Evolutionary conservation across 2,329 filamentous ascomycete species (phyloP), one percentile per base, ranked within the genome.

Genomic region (Rhynchosporium graminicola): DNA sequence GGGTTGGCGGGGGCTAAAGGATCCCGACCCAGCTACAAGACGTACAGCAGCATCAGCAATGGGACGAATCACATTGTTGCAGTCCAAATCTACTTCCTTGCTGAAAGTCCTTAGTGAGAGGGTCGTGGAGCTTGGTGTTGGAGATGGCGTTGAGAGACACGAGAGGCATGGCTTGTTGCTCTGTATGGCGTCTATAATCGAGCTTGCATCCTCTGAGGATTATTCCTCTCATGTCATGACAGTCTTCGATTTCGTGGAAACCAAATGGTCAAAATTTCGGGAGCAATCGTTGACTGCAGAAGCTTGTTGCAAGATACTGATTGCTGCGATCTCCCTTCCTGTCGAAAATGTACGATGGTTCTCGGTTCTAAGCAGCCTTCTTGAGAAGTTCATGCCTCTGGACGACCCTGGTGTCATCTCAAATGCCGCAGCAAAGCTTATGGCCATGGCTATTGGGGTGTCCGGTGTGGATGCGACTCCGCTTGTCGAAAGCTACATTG

Each of bases 1-100:
- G 12, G 87, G 86, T 26, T 99, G 95, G 95, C 84, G 94, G 74
- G 95, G 95, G 0, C 84, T 96, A n/a, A 87, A 88, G 0, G 91
- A 96, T 67, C 80, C 86, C 8, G 92, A 97, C 74, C 82, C 87
- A 0, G 78, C 82, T 5, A 91, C 92, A 1, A 84, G 95, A 64
- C 83, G 91, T 68, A 83, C 85, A 56, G 88, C 92, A 13, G 91
- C 90, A 1, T 76, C 76, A 1, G 87, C 90, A 0, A 87, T 94
- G 69, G 91, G 91, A 5, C 20, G 20, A 20, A 20, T 20, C 20
- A 20, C 20, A 20, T 20, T 20, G 20, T 1, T 20, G 20, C 20
- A 20, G 20, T 20, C 20, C 20, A 20, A 20, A 1, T 20, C 20
- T 20, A 20, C 20, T 20, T 20, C 20, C 20, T 20, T 20, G 20